Conservation (phyloP, 805 yeast genomes). For the Yarrowia osloensis region DNA sequence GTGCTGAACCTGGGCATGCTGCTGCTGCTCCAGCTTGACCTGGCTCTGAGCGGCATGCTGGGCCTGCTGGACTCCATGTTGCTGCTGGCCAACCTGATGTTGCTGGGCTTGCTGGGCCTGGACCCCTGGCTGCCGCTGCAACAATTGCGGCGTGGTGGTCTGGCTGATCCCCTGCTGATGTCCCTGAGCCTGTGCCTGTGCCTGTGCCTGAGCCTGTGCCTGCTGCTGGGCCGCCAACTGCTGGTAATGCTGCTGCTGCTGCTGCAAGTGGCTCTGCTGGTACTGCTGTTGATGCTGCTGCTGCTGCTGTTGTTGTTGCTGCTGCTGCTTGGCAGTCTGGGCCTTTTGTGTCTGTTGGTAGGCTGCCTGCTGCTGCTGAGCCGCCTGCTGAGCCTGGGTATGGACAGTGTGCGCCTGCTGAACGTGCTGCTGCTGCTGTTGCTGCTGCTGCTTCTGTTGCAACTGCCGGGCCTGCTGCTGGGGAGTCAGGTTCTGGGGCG, state of each 20-base stretch:
- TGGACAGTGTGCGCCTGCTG: neutral
- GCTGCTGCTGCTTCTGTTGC: slow-evolving; percentile 26
- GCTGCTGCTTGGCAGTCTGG: slow-evolving; percentile 2
- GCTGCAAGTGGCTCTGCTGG: neutral
- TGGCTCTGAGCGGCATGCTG: neutral
- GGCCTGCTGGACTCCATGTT: neutral
- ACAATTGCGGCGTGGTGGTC: neutral
- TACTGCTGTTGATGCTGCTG: neutral
- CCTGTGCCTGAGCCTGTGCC: neutral
- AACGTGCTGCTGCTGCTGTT: too few species aligned
- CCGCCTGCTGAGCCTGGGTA: neutral
- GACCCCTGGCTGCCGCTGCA: neutral
- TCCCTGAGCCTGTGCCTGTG: neutral
- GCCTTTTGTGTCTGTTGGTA: neutral
- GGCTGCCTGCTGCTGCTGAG: slow-evolving; percentile 8
- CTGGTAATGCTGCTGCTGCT: neutral
- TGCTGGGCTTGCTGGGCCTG: neutral
- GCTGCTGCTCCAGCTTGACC: neutral
- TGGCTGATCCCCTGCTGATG: neutral
- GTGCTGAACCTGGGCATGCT: neutral
- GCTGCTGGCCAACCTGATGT: neutral
- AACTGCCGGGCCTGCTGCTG: slow-evolving; percentile 12
- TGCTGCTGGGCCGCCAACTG: neutral
- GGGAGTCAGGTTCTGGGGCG: slow-evolving; percentile 9
- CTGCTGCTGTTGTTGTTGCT: neutral